A percentile compares a stretch with the other conserved stretches of the same genome.
Evolutionary conservation across 2,329 filamentous ascomycete species (phyloP).

Genomic region (Coniochaeta hoffmannii): DNA sequence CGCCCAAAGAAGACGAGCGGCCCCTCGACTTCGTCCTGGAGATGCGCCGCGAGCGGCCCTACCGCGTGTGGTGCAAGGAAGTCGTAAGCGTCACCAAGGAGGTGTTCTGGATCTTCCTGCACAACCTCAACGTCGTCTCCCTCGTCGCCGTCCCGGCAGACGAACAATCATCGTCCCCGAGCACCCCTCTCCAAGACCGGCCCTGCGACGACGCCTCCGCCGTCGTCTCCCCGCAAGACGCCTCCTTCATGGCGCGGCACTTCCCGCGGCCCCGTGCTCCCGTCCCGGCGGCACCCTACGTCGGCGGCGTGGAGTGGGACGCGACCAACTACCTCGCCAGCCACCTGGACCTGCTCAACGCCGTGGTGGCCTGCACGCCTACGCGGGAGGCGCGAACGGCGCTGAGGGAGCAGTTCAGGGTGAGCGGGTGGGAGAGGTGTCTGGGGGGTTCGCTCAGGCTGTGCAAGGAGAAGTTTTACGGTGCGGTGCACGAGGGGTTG

Average conservation of each 20-base stretch:
- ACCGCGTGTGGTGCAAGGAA: conserved; percentile 91
- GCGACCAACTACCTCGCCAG: conserved; percentile 93
- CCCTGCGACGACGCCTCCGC: not conserved
- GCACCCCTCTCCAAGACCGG: conserved; percentile 4
- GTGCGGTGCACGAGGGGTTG: conserved; percentile 80
- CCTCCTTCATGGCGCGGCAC: conserved; percentile 55
- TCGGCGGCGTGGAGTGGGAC: conserved; percentile 97
- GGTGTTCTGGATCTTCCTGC: conserved; percentile 98
- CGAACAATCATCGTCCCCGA: not conserved
- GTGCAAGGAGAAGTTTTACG: conserved; percentile 98
- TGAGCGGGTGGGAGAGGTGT: conserved; percentile 85
- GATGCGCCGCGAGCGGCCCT: conserved; percentile 81
- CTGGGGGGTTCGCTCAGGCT: conserved; percentile 79
- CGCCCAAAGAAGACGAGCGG: conserved; percentile 65
- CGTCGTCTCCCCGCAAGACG: conserved; percentile 5
- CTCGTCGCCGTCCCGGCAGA: conserved; percentile 33
- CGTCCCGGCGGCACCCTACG: conserved; percentile 89
- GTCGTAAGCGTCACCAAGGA: conserved; percentile 90
- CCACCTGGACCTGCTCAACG: conserved; percentile 89
- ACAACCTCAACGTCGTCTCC: conserved; percentile 82
- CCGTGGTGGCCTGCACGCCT: conserved; percentile 74
- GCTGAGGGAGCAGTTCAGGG: conserved; percentile 68
- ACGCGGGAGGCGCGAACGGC: conserved; percentile 63
- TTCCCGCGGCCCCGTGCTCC: conserved; percentile 84
- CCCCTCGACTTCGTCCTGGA: conserved; percentile 82